Evolutionary conservation across 2,329 filamentous ascomycete genomes (phyloP).

Genomic region (Lecanoromycetidae sp.): DNA sequence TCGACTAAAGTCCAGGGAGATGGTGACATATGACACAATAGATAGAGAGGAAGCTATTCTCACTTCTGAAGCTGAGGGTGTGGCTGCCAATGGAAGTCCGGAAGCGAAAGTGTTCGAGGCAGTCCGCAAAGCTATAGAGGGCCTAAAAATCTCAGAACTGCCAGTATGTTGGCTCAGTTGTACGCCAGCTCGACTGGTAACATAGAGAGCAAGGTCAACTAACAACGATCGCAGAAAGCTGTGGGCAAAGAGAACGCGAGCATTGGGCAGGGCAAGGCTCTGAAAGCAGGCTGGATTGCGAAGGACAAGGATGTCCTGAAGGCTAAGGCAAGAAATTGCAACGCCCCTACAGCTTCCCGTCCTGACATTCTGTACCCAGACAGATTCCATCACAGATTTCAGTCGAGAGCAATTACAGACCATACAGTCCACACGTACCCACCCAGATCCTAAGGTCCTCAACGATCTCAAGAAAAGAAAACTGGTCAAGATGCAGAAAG

Average conservation of each 20-base stretch:
- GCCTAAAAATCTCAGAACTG: conserved; percentile 63
- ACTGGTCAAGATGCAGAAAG: conserved; percentile 70
- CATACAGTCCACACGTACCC: conserved; percentile 57
- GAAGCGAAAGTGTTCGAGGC: conserved; percentile 74
- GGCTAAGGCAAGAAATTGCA: conserved; percentile 29
- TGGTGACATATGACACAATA: conserved; percentile 75
- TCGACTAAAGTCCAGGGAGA: conserved; percentile 67
- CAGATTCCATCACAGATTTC: conserved; percentile 65
- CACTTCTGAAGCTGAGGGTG: conserved; percentile 61
- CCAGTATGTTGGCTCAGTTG: conserved; percentile 25
- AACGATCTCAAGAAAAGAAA: conserved; percentile 86
- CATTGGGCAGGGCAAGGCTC: conserved; percentile 88
- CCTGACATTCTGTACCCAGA: conserved; percentile 23
- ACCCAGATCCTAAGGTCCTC: conserved; percentile 62
- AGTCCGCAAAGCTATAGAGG: conserved; percentile 58
- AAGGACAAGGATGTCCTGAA: conserved; percentile 48
- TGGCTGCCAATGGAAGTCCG: conserved; percentile 64
- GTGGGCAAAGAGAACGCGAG: conserved; percentile 67
- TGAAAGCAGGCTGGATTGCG: conserved; percentile 61
- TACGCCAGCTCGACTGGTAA: conserved; percentile 20
- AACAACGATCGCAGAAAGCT: conserved; percentile 35
- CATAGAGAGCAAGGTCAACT: not conserved
- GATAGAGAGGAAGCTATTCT: conserved; percentile 67
- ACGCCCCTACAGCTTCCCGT: not conserved
- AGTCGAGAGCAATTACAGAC: conserved; percentile 63